phyloP scores from a whole-genome alignment of 2,329 filamentous ascomycete species.

The Ophiostoma ips region DNA sequence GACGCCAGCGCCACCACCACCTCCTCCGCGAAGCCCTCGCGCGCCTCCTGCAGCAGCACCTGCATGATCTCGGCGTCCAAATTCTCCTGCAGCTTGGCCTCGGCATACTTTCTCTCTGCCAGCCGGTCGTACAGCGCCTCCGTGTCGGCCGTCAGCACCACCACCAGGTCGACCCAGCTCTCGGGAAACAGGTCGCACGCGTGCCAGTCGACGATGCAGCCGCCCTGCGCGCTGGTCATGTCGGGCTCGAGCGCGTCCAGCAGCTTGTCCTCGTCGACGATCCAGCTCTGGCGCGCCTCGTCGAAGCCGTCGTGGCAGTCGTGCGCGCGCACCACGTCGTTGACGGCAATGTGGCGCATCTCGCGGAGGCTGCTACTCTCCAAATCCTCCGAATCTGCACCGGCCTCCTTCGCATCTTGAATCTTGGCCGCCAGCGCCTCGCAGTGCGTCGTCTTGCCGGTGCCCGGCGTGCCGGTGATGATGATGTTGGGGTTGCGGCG shows the following conservation, averaged over 20 bases:
- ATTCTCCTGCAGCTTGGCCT: conserved; percentile 87
- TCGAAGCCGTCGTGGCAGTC: conserved; percentile 80
- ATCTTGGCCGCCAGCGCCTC: conserved; percentile 64
- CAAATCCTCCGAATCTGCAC: no score
- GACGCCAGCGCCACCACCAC: conserved; percentile 83
- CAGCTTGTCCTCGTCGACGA: conserved; percentile 89
- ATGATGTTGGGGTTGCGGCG: conserved; percentile 67
- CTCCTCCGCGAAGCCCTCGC: conserved; percentile 71
- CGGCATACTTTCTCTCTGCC: conserved; percentile 60
- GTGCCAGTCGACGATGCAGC: conserved; percentile 93
- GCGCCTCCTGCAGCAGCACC: conserved; percentile 78
- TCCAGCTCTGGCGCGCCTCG: conserved; percentile 72
- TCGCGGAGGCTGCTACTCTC: not conserved
- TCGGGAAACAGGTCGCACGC: conserved; percentile 90
- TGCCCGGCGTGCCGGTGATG: conserved; percentile 86
- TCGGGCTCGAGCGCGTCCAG: conserved; percentile 66
- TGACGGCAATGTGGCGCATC: conserved; percentile 76
- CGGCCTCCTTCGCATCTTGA: not conserved
- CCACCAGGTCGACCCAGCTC: conserved; percentile 87
- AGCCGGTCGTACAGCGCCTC: conserved; percentile 74
- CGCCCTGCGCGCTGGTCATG: conserved; percentile 64
- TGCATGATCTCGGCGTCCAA: conserved; percentile 97
- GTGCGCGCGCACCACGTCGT: conserved; percentile 80
- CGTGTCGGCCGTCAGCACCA: conserved; percentile 75
- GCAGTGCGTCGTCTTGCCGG: conserved; percentile 89